These are phyloP conservation scores for Aspergillus jensenii DNA, from an alignment of 2,329 filamentous ascomycete species.

Conservation along the genomic window DNA sequence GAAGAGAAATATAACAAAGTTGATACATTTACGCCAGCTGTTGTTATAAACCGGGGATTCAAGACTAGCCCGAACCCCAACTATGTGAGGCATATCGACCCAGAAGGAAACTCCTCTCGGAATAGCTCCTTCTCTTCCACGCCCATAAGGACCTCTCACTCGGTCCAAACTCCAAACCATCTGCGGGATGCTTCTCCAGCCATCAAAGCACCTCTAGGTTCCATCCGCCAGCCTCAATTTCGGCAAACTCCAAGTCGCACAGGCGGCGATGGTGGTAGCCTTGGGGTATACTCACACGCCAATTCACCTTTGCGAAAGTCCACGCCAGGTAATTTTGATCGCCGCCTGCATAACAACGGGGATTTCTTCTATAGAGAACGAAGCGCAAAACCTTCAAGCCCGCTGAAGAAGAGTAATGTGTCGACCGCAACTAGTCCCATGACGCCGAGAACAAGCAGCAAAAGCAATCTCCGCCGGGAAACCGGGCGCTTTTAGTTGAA, in stretches of 20 bases:
- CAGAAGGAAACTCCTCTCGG: conserved; percentile 52
- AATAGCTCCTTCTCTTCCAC: conserved; percentile 43
- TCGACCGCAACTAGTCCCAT: conserved; percentile 35
- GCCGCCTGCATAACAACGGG: conserved; percentile 39
- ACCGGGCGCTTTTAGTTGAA: conserved; percentile 27
- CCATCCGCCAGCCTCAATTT: conserved; percentile 57
- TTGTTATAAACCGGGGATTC: conserved; percentile 72
- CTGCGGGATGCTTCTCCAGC: conserved; percentile 50
- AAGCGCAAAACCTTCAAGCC: conserved; percentile 38
- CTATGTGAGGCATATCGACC: conserved; percentile 71
- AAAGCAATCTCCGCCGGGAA: conserved; percentile 33
- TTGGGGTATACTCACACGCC: conserved; percentile 77
- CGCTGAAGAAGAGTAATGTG: conserved; percentile 45
- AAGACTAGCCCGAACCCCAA: conserved; percentile 80
- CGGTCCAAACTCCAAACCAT: conserved; percentile 43
- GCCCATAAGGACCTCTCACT: conserved; percentile 41
- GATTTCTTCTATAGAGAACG: conserved; percentile 38
- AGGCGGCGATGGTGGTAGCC: conserved; percentile 69
- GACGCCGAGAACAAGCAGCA: conserved; percentile 35
- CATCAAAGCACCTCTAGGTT: conserved; percentile 39
- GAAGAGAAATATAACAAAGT: conserved; percentile 54
- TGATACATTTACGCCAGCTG: conserved; percentile 62
- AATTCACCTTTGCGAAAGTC: conserved; percentile 83
- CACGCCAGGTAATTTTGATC: conserved; percentile 57
- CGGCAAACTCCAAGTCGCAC: conserved; percentile 42